Conservation (phyloP, 805 yeast genomes). For the Lachancea mirantina region DNA sequence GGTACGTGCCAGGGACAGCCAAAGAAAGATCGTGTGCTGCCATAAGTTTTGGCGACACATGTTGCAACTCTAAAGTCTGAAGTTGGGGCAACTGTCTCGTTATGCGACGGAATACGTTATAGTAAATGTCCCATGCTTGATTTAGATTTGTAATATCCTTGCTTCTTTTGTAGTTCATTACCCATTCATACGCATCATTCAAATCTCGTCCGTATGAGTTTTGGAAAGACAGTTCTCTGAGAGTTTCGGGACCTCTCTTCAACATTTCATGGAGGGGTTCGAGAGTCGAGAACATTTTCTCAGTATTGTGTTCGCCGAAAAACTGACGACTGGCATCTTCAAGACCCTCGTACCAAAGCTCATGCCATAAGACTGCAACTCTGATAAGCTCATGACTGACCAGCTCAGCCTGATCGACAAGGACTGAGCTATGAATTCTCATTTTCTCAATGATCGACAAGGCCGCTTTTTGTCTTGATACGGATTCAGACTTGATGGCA, state of each 20-base stretch:
- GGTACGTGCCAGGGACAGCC: slow-evolving; percentile 92
- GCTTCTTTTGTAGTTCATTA: slow-evolving; percentile 72
- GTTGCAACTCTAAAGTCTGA: slow-evolving; percentile 80
- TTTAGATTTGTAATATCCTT: slow-evolving; percentile 82
- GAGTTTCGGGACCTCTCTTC: slow-evolving; percentile 82
- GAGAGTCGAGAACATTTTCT: slow-evolving; percentile 84
- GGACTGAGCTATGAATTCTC: slow-evolving; percentile 74
- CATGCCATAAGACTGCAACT: slow-evolving; percentile 96
- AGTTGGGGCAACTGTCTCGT: slow-evolving; percentile 83
- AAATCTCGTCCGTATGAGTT: slow-evolving; percentile 91
- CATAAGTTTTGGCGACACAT: slow-evolving; percentile 84
- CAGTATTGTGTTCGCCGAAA: slow-evolving; percentile 91
- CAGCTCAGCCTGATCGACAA: slow-evolving; percentile 87
- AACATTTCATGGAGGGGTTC: slow-evolving; percentile 85
- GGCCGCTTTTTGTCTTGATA: slow-evolving; percentile 87
- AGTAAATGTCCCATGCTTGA: slow-evolving; percentile 97
- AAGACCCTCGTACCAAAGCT: slow-evolving; percentile 94
- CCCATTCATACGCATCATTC: slow-evolving; percentile 91
- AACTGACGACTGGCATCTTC: slow-evolving; percentile 93
- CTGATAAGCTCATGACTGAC: slow-evolving; percentile 92
- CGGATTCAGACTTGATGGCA: slow-evolving; percentile 89
- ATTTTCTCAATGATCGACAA: slow-evolving; percentile 83
- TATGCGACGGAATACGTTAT: slow-evolving; percentile 86
- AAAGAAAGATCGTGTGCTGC: slow-evolving; percentile 72
- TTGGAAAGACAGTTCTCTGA: slow-evolving; percentile 86